phyloP scores from a whole-genome alignment of 345 rosid species.

The Heritiera fomes region DNA sequence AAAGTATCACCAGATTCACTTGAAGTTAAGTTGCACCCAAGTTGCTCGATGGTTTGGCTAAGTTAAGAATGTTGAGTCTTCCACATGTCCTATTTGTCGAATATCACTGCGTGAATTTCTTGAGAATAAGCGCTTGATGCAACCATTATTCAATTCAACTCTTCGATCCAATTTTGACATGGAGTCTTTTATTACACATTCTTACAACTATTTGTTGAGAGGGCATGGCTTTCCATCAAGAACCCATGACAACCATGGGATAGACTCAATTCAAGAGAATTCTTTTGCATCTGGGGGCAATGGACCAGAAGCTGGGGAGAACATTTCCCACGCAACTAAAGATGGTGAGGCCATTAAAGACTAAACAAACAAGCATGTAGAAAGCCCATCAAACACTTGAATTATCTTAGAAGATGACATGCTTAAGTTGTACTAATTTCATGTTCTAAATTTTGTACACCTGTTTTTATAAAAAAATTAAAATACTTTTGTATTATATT shows the following conservation, averaged over 20 bases:
- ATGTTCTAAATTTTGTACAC: no score
- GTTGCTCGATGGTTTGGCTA: no score
- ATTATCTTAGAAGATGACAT: background rate
- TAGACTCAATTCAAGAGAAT: slow-evolving; percentile 40
- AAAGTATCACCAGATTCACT: no score
- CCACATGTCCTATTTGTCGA: slow-evolving; percentile 81
- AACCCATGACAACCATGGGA: slow-evolving; percentile 25
- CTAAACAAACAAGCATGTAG: slow-evolving; percentile 37
- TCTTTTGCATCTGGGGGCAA: slow-evolving; percentile 23
- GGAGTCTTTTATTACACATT: slow-evolving; percentile 36
- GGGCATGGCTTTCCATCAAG: slow-evolving; percentile 37
- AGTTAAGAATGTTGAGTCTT: background rate
- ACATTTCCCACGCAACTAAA: slow-evolving; percentile 25
- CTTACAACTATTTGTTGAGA: slow-evolving; percentile 40
- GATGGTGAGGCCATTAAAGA: slow-evolving; percentile 35
- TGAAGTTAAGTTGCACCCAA: no score
- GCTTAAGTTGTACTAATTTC: no score
- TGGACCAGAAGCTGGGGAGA: slow-evolving; percentile 36
- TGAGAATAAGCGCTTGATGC: slow-evolving; percentile 54
- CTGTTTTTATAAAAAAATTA: no score
- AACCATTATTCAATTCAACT: slow-evolving; percentile 68
- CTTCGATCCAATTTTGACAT: slow-evolving; percentile 39
- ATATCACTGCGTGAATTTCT: slow-evolving; percentile 58
- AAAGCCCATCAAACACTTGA: slow-evolving; percentile 57
- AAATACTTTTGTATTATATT: no score